Evolutionary conservation across 108 stramenopile genomes (phyloP), one percentile per base, ranked within the genome.

Genomic region (Cylindrotheca closterium): DNA sequence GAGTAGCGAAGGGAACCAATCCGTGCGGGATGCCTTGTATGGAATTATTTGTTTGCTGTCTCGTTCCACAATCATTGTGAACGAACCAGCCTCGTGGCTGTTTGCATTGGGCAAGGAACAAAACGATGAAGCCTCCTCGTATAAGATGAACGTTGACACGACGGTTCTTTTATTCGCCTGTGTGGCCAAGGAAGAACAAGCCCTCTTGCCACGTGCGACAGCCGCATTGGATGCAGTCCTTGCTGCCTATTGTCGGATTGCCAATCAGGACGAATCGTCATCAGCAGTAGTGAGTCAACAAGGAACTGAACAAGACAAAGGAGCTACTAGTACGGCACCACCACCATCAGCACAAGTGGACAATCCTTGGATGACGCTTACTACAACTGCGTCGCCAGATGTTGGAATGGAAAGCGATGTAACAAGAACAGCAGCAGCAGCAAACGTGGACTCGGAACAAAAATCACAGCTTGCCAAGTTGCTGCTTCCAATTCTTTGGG

Each of bases 221-320:
- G 85, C 91, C 23, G 88, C 88, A 1, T 59, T 93, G 55, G 91
- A 89, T 65, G 87, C 87, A 0, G 62, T 93, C 30, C 60, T 93
- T 26, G 71, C 58, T 10, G 73, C 83, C 0, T 88, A 84, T 60
- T 66, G 72, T 51, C 82, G 92, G 1, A 65, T 86, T 22, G 53
- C 75, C 10, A 70, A 31, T n/a, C 18, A 37, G 15, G 28, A 54
- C 23, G 65, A 57, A 21, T 45, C 67, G 22, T n/a, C n/a, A n/a
- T n/a, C n/a, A n/a, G n/a, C 69, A 48, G 52, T 29, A 27, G 51
- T 22, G 42, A 45, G 0, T 0, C 15, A 49, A 30, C 48, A 49
- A 62, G 21, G 3, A 19, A 42, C 33, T 8, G 21, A 3, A 17
- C 7, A 58, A 18, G 21, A 12, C 10, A 58, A 30, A 17, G 15